Conservation (phyloP, 148 eudicot genomes). For the Fallopia convolvulus region DNA sequence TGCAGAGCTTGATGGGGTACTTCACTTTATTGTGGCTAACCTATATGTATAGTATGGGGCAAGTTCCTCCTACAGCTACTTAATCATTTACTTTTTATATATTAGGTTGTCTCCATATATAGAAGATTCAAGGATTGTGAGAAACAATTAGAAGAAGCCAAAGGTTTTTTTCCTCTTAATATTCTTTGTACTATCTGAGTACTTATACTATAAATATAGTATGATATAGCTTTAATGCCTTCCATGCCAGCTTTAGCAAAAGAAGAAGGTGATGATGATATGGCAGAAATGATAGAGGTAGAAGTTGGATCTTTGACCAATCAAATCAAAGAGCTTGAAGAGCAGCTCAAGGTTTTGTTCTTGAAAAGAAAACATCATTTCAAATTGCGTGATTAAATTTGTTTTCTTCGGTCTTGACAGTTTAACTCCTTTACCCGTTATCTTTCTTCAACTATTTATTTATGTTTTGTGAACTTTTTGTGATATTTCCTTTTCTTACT, state of each 20-base stretch:
- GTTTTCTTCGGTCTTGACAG: neutral
- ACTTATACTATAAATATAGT: neutral
- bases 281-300: conserved; percentile 78
- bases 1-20: conserved; percentile 88
- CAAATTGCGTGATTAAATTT: conserved; percentile 2
- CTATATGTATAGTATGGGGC: neutral
- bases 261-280: conserved; percentile 85
- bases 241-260: conserved; percentile 53
- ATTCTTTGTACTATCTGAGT: neutral
- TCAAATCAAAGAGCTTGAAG: conserved; percentile 70
- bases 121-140: conserved; percentile 82
- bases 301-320: conserved; percentile 62
- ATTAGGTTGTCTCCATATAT: conserved; percentile 67
- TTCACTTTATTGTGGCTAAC: neutral
- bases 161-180: conserved; percentile 38
- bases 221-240: neutral
- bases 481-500: conserved; percentile 17
- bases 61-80: neutral
- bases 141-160: conserved; percentile 82
- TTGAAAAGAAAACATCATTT: neutral
- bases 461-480: neutral
- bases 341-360: conserved; percentile 62
- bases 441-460: neutral
- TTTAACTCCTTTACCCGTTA: neutral
- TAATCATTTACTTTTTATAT: conserved; percentile 11